Conservation (phyloP, 1,284 basidiomycete genomes). For the Sporisorium graminicola region DNA sequence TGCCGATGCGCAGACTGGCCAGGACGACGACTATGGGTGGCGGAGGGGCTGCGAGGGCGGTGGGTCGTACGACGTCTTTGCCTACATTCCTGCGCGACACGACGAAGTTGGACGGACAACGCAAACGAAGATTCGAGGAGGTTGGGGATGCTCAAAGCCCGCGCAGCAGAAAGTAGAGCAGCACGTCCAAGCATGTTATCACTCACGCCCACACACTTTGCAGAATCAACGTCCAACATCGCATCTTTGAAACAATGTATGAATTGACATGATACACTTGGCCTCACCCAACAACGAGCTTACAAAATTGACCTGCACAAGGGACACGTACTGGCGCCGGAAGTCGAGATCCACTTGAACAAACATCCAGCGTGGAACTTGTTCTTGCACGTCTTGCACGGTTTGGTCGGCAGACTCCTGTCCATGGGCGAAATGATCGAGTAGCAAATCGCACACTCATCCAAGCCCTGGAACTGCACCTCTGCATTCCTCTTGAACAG, state of each 20-base stretch:
- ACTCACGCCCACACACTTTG: not conserved
- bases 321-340: conserved; percentile 88
- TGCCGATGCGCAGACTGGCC: not conserved
- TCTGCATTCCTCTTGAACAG: conserved; percentile 96
- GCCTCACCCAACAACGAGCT: not conserved
- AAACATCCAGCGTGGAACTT: conserved; percentile 79
- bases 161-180: conserved; percentile 1
- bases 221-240: too few relatives aligned
- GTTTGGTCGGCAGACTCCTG: conserved; percentile 86
- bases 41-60: not conserved
- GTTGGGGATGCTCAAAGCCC: not conserved
- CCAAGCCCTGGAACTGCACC: conserved; percentile 66
- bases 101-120: not conserved
- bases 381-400: conserved; percentile 94
- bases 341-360: conserved; percentile 86
- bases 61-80: conserved; percentile 16
- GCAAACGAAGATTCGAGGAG: not conserved
- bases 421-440: conserved; percentile 95
- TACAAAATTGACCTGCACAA: conserved; percentile 78
- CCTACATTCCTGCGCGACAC: conserved; percentile 2
- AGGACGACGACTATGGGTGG: not conserved
- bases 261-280: not conserved
- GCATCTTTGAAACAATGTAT: too few relatives aligned
- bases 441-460: conserved; percentile 70
- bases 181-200: not conserved